Conservation (phyloP, 2,329 filamentous ascomycete species). For the Pseudofabraea citricarpa region DNA sequence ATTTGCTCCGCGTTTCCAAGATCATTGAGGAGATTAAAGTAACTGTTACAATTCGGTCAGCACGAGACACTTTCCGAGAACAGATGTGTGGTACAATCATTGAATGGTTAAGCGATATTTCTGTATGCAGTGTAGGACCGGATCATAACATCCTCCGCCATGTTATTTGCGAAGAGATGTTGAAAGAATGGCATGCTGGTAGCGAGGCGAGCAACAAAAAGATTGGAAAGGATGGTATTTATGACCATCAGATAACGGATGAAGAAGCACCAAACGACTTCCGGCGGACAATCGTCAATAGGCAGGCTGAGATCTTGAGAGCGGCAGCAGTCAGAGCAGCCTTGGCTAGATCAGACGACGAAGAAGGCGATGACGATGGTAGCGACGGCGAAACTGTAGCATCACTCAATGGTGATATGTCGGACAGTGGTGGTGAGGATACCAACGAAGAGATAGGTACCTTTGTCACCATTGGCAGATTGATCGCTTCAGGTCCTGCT, state of each 20-base stretch:
- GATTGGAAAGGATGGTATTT: conserved; percentile 73
- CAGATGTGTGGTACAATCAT: conserved; percentile 99
- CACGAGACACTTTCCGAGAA: conserved; percentile 92
- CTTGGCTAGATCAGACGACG: conserved; percentile 29
- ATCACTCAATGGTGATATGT: neutral
- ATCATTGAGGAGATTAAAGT: conserved; percentile 94
- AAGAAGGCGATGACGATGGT: conserved; percentile 43
- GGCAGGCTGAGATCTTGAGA: conserved; percentile 14
- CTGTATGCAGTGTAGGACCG: conserved; percentile 77
- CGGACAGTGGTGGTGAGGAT: neutral
- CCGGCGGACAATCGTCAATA: conserved; percentile 12
- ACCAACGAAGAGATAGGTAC: neutral
- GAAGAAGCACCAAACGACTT: conserved; percentile 23
- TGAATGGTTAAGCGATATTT: conserved; percentile 91
- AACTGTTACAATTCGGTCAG: conserved; percentile 89
- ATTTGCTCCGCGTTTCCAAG: conserved; percentile 72
- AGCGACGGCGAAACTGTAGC: conserved; percentile 29
- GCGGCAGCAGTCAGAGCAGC: conserved; percentile 11
- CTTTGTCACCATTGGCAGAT: neutral
- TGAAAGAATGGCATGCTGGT: conserved; percentile 81
- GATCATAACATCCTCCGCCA: conserved; percentile 76
- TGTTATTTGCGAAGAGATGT: conserved; percentile 84
- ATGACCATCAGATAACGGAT: conserved; percentile 64
- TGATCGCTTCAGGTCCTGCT: conserved; percentile 11
- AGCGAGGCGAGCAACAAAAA: conserved; percentile 76